Conservation (phyloP, 2,329 filamentous ascomycete genomes). For the Aureobasidium namibiae region DNA sequence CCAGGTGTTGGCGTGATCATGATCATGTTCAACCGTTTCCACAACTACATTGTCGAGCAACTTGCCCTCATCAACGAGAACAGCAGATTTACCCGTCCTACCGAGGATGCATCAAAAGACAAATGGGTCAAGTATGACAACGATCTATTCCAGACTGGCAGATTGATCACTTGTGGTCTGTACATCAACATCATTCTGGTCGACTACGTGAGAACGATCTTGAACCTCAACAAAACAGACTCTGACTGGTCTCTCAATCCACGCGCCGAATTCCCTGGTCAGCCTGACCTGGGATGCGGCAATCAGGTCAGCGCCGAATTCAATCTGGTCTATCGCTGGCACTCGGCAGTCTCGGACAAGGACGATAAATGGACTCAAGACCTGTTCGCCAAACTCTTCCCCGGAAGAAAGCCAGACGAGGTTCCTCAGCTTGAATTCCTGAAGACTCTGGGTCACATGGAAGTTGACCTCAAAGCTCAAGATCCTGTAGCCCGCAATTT, state of each 20-base stretch:
- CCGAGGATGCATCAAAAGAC: slow-evolving; percentile 34
- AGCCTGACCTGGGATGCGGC: slow-evolving; percentile 35
- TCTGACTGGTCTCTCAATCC: slow-evolving; percentile 38
- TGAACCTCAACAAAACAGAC: slow-evolving; percentile 39
- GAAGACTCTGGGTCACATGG: slow-evolving; percentile 21
- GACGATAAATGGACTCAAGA: slow-evolving; percentile 41
- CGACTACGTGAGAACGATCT: slow-evolving; percentile 46
- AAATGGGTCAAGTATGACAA: slow-evolving; percentile 31
- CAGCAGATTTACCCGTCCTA: slow-evolving; percentile 65
- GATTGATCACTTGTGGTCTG: slow-evolving; percentile 44
- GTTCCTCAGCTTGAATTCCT: slow-evolving; percentile 23
- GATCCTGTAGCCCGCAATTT: slow-evolving; percentile 27
- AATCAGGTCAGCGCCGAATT: slow-evolving; percentile 47
- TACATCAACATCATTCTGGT: slow-evolving; percentile 47
- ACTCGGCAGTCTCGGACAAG: slow-evolving; percentile 34
- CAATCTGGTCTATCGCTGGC: slow-evolving; percentile 47
- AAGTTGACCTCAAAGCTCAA: slow-evolving; percentile 21
- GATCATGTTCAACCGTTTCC: slow-evolving; percentile 65
- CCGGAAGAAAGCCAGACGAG: slow-evolving; percentile 16
- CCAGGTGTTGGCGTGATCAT: slow-evolving; percentile 60
- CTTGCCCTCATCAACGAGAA: slow-evolving; percentile 80
- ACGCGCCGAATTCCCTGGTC: slow-evolving; percentile 30
- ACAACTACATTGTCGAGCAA: slow-evolving; percentile 76
- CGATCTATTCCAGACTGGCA: slow-evolving; percentile 44
- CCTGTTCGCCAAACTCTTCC: slow-evolving; percentile 28